Conservation (phyloP, 176 grass and related monocot species). For the Puccinellia tenuiflora region DNA sequence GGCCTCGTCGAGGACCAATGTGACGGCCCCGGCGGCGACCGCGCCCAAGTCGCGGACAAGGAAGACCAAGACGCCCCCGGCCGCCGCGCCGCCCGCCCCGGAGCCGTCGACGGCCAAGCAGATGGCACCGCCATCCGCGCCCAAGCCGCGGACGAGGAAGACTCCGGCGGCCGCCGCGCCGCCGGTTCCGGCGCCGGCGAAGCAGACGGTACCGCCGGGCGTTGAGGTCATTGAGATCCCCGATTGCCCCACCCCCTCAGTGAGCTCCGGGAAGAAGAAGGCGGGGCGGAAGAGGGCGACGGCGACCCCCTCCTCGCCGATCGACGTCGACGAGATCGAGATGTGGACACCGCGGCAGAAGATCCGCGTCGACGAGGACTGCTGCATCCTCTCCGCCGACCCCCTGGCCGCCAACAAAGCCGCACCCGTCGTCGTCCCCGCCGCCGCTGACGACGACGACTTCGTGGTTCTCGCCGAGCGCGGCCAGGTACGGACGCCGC, state of each 20-base stretch:
- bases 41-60: not conserved
- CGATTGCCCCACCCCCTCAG: conserved; percentile 1
- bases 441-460: not conserved
- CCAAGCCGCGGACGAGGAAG: not conserved
- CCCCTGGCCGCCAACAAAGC: conserved; percentile 15
- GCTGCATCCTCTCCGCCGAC: conserved; percentile 51
- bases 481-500: conserved; percentile 43
- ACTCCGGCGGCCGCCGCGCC: not conserved
- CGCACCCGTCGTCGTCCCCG: not conserved
- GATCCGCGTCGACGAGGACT: conserved; percentile 50
- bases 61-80: not conserved
- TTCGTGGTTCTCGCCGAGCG: conserved; percentile 50
- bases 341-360: conserved; percentile 54
- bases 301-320: not conserved
- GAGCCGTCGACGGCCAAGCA: not conserved
- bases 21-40: not conserved
- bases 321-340: conserved; percentile 44
- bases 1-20: not conserved
- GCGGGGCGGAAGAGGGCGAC: conserved; percentile 11
- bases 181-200: not conserved
- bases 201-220: not conserved
- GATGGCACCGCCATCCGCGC: not conserved
- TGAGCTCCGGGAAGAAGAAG: not conserved
- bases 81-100: not conserved
- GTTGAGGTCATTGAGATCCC: conserved; percentile 35